Evolutionary conservation across 2,329 filamentous ascomycete species (phyloP), one percentile per base, ranked within the genome.

Genomic region (Talaromyces sp.): DNA sequence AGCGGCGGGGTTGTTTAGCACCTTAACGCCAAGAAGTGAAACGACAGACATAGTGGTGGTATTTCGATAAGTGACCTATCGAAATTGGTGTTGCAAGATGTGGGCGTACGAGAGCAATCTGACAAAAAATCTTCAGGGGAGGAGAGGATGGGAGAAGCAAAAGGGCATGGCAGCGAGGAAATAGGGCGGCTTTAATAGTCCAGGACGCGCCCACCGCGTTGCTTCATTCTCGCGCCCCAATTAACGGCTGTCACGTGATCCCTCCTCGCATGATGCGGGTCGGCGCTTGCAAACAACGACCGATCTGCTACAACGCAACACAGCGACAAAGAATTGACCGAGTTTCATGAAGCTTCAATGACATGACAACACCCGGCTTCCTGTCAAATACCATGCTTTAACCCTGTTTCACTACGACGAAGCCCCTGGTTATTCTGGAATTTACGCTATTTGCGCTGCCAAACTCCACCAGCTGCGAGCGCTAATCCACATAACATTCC

Each of bases 1-100:
- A 68, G 89, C 87, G 71, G 94, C 92, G 71, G 94, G 94, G 81
- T 99, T 99, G 85, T 99, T 97, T 75, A 92, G 83, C 68, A 99
- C 90, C 77, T 94, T 90, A 71, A 99, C 94, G 72, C 93, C 93
- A 67, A 99, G 86, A 62, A 99, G 87, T 68, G 92, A 96, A 65
- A 99, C 92, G 73, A 97, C 90, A 73, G 94, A 97, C 94, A 97
- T 97, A 66, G 73, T 84, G 79, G 17, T 17, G 38, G 26, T 58
- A 31, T 52, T 19, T 9, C 29, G 24, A 52, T 0, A 3, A 26
- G 48, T 31, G 17, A 29, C 9, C 27, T 27, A 31, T 52, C 8
- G 8, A 52, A 52, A 26, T 17, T 17, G 14, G 19, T 38, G 24
- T 26, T 52, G 48, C 6, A 52, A 29, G 17, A 52, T 17, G 24